phyloP scores from a whole-genome alignment of 768 basidiomycete species.

The Trametes maxima region DNA sequence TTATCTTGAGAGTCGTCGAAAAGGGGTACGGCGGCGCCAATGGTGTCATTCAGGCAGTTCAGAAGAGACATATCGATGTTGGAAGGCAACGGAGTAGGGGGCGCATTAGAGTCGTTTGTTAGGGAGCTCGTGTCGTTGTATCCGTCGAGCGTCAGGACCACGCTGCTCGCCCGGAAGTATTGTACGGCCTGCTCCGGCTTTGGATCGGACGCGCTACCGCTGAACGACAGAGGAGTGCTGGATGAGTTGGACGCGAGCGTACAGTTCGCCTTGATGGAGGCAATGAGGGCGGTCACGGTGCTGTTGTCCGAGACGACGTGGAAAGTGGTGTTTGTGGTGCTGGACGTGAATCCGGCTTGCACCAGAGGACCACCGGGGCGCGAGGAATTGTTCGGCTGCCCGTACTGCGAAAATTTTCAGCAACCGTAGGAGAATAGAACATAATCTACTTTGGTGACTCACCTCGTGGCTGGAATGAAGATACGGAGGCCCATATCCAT shows the following conservation, averaged over 20 bases:
- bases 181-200: conserved; percentile 40
- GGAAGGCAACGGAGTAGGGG: conserved; percentile 54
- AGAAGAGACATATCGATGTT: conserved; percentile 53
- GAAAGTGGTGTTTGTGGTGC: conserved; percentile 34
- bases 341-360: conserved; percentile 33
- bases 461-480: conserved; percentile 45
- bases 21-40: conserved; percentile 61
- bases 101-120: conserved; percentile 39
- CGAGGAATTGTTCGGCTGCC: conserved; percentile 35
- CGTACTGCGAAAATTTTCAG: conserved; percentile 40
- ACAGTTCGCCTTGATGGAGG: conserved; percentile 34
- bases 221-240: conserved; percentile 33
- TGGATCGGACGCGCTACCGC: conserved; percentile 28
- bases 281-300: conserved; percentile 37
- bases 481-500: conserved; percentile 36
- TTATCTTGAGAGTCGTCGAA: conserved; percentile 28
- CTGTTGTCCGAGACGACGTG: conserved; percentile 39
- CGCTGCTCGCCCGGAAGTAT: conserved; percentile 69
- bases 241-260: conserved; percentile 34
- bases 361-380: conserved; percentile 39
- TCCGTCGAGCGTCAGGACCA: conserved; percentile 62
- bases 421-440: neutral
- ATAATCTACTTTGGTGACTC: neutral
- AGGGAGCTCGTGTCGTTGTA: conserved; percentile 66
- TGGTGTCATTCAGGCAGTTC: conserved; percentile 63